Evolutionary conservation across 805 yeast genomes (phyloP), one percentile per base, ranked within the genome.

Genomic region (Metschnikowia proteae): DNA sequence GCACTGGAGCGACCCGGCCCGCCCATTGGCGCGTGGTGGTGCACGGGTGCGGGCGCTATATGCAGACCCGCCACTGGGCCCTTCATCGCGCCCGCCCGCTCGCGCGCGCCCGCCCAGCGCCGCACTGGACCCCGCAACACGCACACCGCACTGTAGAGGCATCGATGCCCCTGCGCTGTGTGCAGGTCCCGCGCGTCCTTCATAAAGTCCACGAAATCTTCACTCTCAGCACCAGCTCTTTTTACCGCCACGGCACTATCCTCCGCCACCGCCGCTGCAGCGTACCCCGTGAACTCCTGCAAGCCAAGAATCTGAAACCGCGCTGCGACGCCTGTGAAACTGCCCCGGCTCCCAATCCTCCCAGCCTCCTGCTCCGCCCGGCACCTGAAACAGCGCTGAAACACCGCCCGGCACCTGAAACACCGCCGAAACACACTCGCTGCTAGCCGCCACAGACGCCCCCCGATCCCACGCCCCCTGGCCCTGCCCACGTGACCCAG

Each of bases 221-320:
- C 38, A 42, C 29, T 8, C 6, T 10, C 30, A 42, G 26, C 38
- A 17, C 13, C 38, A 33, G 45, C 38, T 33, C 38, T 42, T 33
- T 27, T 42, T 42, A 31, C 43, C 43, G 43, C 43, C 43, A 11
- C 43, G 36, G 43, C 43, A 40, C 43, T 17, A 11, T 29, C n/a
- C 36, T 23, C 36, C 6, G 29, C 29, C 7, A 7, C 43, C 28
- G 43, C 34, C 35, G 43, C 36, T 31, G 43, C 28, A 30, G 43
- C 29, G 41, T 25, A 6, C 23, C 23, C 25, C 13, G 32, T 28
- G 41, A 37, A 36, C 9, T 25, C 5, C 11, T 13, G 5, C 39
- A 23, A 6, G 5, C 9, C 39, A n/a, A 13, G n/a, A 37, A 13
- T 9, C 32, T 27, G 31, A 27, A 13, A 27, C 41, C 26, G 13